Base-by-base conservation (phyloP, 2,329 filamentous ascomycete genomes). In the Aschersonia sp. region DNA sequence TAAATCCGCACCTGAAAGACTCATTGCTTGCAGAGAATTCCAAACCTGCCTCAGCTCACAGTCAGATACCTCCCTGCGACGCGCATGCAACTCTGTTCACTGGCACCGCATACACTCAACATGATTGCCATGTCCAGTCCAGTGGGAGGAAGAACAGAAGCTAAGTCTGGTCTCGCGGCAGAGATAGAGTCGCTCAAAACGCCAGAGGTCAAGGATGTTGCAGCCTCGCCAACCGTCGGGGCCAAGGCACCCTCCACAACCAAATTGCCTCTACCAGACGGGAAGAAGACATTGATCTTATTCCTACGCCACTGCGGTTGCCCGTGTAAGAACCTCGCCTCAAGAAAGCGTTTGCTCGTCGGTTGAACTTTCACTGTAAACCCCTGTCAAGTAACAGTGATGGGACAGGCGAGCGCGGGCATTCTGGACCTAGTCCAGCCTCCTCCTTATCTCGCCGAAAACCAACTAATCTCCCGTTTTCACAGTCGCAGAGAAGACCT, bases 291-390 rank as follows among this genome's bases (percentile, higher is more conserved):
- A 0, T 59, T 87, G 1, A 63, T 87, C 22, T 72, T 77, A 12
- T 87, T 87, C 56, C 69, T 87, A 5, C 71, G 83, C 35, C 82
- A 87, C 59, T 87, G 82, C 59, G 83, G 83, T 35, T 85, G 82
- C 65, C 83, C 83, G 9, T 85, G 83, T 83, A 72, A 58, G 72
- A 37, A 37, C 4, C 8, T 37, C 8, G 2, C 35, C 35, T 37
- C 8, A 9, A 8, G 1, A 37, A 37, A 8, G 35, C 12, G 35
- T 8, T 22, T 22, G 2, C 22, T 22, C 22, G 35, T 12, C 8
- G 12, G 2, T 5, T 37, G 35, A 37, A 37, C 4, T 37, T 22
- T 22, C 22, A 22, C 22, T 22, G 22, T 22, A 22, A 22, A 22
- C 22, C 22, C 22, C 22, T 22, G 22, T 22, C 22, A 22, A 22